Evolutionary conservation across 2,329 filamentous ascomycete genomes (phyloP).

Genomic region (Pyricularia grisea): DNA sequence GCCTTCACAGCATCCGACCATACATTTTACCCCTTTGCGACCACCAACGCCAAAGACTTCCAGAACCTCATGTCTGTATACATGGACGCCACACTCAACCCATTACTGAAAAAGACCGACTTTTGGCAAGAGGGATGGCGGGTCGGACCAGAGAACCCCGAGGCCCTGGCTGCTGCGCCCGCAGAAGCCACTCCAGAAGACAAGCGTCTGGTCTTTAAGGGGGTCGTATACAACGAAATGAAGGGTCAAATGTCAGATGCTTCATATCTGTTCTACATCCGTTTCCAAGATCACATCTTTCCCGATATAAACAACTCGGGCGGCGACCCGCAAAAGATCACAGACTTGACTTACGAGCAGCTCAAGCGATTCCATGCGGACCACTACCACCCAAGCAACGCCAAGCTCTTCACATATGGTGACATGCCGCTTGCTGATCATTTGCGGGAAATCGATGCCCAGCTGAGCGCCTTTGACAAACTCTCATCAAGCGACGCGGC

Average conservation of each 20-base stretch:
- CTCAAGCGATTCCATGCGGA: slow-evolving; percentile 79
- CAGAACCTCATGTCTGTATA: slow-evolving; percentile 95
- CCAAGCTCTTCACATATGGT: slow-evolving; percentile 91
- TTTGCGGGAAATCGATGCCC: slow-evolving; percentile 65
- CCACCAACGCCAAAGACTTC: slow-evolving; percentile 91
- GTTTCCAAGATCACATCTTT: slow-evolving; percentile 90
- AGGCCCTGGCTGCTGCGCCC: slow-evolving; percentile 37
- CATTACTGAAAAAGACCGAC: slow-evolving; percentile 80
- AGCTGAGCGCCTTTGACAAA: slow-evolving; percentile 64
- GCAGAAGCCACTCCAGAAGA: slow-evolving; percentile 40
- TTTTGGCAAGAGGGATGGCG: slow-evolving; percentile 97
- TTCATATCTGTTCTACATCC: slow-evolving; percentile 90
- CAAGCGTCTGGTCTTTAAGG: slow-evolving; percentile 81
- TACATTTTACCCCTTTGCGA: slow-evolving; percentile 96
- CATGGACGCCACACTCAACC: slow-evolving; percentile 85
- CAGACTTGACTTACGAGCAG: slow-evolving; percentile 86
- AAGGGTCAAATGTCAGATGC: slow-evolving; percentile 98
- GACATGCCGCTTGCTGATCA: slow-evolving; percentile 82
- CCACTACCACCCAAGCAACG: slow-evolving; percentile 96
- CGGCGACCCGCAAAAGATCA: slow-evolving; percentile 92
- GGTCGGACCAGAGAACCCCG: slow-evolving; percentile 82
- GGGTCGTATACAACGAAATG: slow-evolving; percentile 99
- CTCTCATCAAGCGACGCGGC: slow-evolving; percentile 39
- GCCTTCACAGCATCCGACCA: slow-evolving; percentile 95
- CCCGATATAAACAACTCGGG: slow-evolving; percentile 94